Percentiles rank a stretch among this genome's conserved stretches.
Conservation (phyloP, 2,329 filamentous ascomycete species). For the Eurotiales sp. region DNA sequence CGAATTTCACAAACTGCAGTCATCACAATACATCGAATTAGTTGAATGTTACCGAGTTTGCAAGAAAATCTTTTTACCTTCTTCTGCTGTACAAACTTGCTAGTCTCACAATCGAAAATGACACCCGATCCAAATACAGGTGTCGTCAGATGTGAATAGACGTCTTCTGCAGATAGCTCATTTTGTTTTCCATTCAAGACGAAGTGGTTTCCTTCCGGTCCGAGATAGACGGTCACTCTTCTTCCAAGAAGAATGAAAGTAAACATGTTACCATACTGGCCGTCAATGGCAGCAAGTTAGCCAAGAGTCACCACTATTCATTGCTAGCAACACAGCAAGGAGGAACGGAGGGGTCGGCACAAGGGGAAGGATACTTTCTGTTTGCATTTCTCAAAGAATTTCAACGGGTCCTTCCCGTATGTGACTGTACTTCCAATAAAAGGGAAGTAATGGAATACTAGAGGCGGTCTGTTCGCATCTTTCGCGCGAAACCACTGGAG, state of each 20-base stretch:
- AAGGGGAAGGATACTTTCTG: conserved; percentile 58
- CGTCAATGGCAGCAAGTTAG: background rate
- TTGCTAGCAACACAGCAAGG: too few relatives aligned
- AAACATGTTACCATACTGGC: conserved; percentile 80
- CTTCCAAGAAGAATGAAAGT: conserved; percentile 85
- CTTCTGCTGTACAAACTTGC: conserved; percentile 95
- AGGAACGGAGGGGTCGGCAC: background rate
- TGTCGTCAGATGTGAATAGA: conserved; percentile 72
- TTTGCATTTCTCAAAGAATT: conserved; percentile 71
- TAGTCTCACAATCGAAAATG: conserved; percentile 85
- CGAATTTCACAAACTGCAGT: conserved; percentile 58
- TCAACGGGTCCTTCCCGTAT: conserved; percentile 60
- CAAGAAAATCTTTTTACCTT: conserved; percentile 65
- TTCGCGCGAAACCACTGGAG: conserved; percentile 40
- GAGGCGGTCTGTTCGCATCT: conserved; percentile 70
- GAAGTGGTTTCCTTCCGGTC: conserved; percentile 81
- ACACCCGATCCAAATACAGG: conserved; percentile 78
- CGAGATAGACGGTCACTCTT: conserved; percentile 82
- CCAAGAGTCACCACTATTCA: too few relatives aligned
- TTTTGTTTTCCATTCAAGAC: conserved; percentile 87
- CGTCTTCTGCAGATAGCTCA: conserved; percentile 86
- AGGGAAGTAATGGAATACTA: conserved; percentile 79
- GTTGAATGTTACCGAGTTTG: too few relatives aligned
- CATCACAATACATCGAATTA: too few relatives aligned
- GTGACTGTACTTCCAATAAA: conserved; percentile 42